Conservation (phyloP, 805 yeast genomes). For the Metschnikowia baotianmanensis region DNA sequence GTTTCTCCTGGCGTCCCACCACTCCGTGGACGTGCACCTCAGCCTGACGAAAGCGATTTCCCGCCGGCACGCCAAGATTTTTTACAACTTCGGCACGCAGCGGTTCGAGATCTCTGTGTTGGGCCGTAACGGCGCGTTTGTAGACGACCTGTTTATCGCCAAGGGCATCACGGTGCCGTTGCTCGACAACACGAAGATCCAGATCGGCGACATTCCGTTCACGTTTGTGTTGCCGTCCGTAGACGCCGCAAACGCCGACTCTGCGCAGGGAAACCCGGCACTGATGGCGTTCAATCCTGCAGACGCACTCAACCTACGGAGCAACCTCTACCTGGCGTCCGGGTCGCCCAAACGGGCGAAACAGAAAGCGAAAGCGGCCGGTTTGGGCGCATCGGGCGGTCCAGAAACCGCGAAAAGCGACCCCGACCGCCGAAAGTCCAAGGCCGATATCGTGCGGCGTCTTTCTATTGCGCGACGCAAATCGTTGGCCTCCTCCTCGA, state of each 20-base stretch:
- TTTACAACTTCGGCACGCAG: slow-evolving; percentile 95
- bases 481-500: slow-evolving; percentile 37
- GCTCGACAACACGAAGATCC: slow-evolving; percentile 76
- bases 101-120: slow-evolving; percentile 86
- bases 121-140: slow-evolving; percentile 97
- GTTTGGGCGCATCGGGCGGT: too few relatives aligned
- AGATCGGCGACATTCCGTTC: slow-evolving; percentile 90
- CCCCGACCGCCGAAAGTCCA: slow-evolving; percentile 12
- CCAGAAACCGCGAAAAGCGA: slow-evolving; percentile 4
- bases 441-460: slow-evolving; percentile 23
- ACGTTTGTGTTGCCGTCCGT: slow-evolving; percentile 79
- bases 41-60: slow-evolving; percentile 93
- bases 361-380: background rate
- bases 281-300: slow-evolving; percentile 53
- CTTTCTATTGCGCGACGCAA: slow-evolving; percentile 38
- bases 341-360: slow-evolving; percentile 21
- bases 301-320: slow-evolving; percentile 57
- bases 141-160: slow-evolving; percentile 85
- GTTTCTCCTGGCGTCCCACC: slow-evolving; percentile 58
- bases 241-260: slow-evolving; percentile 37
- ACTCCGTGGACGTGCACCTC: slow-evolving; percentile 86
- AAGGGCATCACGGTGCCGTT: slow-evolving; percentile 90
- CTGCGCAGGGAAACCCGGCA: slow-evolving; percentile 16
- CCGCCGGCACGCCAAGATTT: slow-evolving; percentile 90
- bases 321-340: slow-evolving; percentile 42